Base-by-base conservation (phyloP, 2,329 filamentous ascomycete genomes). In the Aureobasidium sp. region DNA sequence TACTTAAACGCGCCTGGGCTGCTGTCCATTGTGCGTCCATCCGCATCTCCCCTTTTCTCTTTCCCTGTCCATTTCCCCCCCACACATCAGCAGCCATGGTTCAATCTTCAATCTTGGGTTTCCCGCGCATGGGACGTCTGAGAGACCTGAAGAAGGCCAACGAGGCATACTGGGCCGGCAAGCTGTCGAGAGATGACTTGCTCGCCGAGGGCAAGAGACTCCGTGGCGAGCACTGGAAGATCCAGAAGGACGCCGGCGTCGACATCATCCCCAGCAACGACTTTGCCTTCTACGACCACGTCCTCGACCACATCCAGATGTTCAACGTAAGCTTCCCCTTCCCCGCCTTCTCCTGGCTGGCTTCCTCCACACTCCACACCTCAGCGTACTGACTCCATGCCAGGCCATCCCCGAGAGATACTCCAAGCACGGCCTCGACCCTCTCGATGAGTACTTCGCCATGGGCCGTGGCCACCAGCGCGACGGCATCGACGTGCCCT, bases 81-180 rank as follows among this genome's bases (percentile, higher is more conserved):
- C 60, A 63, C 53, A 62, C 49, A 61, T 57, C 42, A 35, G 50
- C 67, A 72, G 62, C 43, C 57, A 80, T 80, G 78, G 78, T 80
- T 61, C 75, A 79, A 67, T 80, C 78, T 67, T 83, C 94, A 69
- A 84, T 99, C 77, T 88, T 99, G 77, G 94, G 94, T 81, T 99
- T 99, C 85, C 94, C 94, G 77, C 93, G 94, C 75, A 96, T 97
- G 90, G 94, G 94, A 80, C 89, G 84, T 73, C 89, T 95, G 80
- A 91, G 94, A 86, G 94, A 99, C 84, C 86, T 99, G 77, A 99
- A 99, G 88, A 99, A 99, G 87, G 94, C 94, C 74, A 99, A 92
- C 69, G 94, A 99, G 80, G 90, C 93, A 77, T 99, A 87, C 80
- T 99, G 94, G 94, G 88, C 81, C 72, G 93, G 88, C 77, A 99